Base-by-base conservation (phyloP, 2,329 filamentous ascomycete genomes). In the Pezicula rhizophila region DNA sequence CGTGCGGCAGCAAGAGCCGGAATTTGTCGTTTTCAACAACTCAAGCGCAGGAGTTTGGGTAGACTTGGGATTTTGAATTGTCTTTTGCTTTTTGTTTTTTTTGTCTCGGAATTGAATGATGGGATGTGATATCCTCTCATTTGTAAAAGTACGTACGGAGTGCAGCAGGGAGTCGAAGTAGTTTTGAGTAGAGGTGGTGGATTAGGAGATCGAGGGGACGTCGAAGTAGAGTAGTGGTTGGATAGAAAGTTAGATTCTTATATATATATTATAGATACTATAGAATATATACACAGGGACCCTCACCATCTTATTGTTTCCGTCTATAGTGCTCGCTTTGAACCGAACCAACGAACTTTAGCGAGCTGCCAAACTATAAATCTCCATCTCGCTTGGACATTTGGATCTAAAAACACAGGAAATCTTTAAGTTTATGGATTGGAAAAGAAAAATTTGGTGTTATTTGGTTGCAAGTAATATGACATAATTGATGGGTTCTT, bases 251-350 rank as follows among this genome's bases (percentile, higher is more conserved):
- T 26, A 42, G 40, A 42, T 25, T 15, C 18, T 17, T 17, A 26
- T 31, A 31, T 31, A 25, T 20, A 42, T 28, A 42, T 15, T 17
- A 26, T 31, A 31, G 8, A 25, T 20, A 42, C 23, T 28, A 42
- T 26, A 42, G 25, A 25, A 26, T 42, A 42, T 42, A 42, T 15
- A 42, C 18, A 42, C 40, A 42, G 40, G 40, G 40, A 25, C 40
- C 40, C 40, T 42, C 40, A 42, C 40, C 40, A 42, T 11, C 25
- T 15, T n/a, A 12, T 38, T 8, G 10, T 15, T 38, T 38, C n/a
- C 14, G 5, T 20, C 8, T 14, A 20, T 20, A 20, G n/a, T 38
- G 18, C n/a, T 38, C 18, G 6, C 35, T 38, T 17, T 23, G 23
- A 23, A 23, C 23, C 23, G 23, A 8, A 15, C 35, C 14, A 15